Percentiles rank a stretch among this genome's conserved stretches.
Conservation (phyloP, 257 asterid species). For the Coffea eugenioides region DNA sequence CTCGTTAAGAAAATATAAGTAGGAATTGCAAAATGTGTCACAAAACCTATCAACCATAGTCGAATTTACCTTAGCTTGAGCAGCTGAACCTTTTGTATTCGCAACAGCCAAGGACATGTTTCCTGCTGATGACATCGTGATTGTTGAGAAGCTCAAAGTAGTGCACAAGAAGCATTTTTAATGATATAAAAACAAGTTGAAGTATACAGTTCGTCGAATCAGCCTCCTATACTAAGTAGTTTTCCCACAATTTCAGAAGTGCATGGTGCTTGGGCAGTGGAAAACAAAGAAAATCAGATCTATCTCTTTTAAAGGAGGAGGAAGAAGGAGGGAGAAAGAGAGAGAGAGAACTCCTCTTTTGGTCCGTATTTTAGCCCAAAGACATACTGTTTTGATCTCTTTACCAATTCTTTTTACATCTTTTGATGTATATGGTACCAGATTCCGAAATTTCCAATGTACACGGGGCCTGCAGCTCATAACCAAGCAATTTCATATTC, state of each 20-base stretch:
- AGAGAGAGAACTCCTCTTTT: neutral
- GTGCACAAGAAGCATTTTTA: neutral
- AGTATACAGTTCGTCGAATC: neutral
- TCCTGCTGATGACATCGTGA: slow-evolving; percentile 24
- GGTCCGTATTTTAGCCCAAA: neutral
- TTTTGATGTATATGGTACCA: neutral
- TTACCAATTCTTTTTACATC: neutral
- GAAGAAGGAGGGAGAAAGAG: no score
- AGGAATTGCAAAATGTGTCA: neutral
- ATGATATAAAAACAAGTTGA: neutral
- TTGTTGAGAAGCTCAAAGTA: slow-evolving; percentile 15
- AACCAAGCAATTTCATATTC: neutral
- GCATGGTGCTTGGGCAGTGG: neutral
- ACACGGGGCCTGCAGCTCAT: neutral
- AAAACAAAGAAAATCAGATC: neutral
- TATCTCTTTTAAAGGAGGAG: no score
- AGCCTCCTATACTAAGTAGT: neutral
- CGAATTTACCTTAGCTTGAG: slow-evolving; percentile 43
- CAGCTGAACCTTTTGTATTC: slow-evolving; percentile 31
- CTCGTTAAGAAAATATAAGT: neutral
- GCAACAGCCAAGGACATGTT: slow-evolving; percentile 28
- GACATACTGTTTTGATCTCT: neutral
- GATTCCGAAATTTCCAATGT: neutral
- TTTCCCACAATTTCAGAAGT: neutral
- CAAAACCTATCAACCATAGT: slow-evolving; percentile 1